Evolutionary conservation across 2,329 filamentous ascomycete species (phyloP), one percentile per base, ranked within the genome.

Genomic region (Alternaria longipes): DNA sequence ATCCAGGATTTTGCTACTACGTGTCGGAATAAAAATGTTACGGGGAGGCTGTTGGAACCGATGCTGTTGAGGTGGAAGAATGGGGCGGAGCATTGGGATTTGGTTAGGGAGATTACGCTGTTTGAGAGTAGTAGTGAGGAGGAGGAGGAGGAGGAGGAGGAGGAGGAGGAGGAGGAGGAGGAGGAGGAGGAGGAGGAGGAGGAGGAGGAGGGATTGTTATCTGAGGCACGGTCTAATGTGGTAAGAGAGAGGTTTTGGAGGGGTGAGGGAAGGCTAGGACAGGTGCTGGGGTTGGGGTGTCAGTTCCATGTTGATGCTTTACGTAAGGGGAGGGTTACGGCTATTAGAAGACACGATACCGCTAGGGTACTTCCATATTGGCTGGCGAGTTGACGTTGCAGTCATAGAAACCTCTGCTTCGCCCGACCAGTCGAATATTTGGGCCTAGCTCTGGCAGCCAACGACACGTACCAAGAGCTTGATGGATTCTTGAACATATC

Each of bases 51-150:
- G 5, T 12, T 76, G 4, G 69, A 65, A 34, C 71, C 70, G 0
- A 69, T 72, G 67, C 16, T 72, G 22, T 57, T 75, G 6, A 69
- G 63, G 14, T 67, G 65, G 65, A 70, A 65, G 34, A 65, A 70
- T 5, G 22, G 22, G 5, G 34, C 54, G 12, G 56, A 67, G 32
- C 63, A 74, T 44, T 73, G 69, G 66, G 61, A 75, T 50, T 51
- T 76, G 5, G 52, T 71, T 3, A 67, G 56, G 22, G 70, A 73
- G 40, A 52, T 68, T 5, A 70, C 65, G 1, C 52, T 67, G 2
- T 71, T 67, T 24, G 22, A 5, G 22, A 22, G 22, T 1, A 4
- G 1, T 1, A 22, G 22, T 22, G 22, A 22, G 22, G 22, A 22
- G 22, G 22, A 22, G 22, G 22, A 1, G 22, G 5, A 1, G n/a